Conservation (phyloP, 768 basidiomycete genomes). For the Mycena galericulata region DNA sequence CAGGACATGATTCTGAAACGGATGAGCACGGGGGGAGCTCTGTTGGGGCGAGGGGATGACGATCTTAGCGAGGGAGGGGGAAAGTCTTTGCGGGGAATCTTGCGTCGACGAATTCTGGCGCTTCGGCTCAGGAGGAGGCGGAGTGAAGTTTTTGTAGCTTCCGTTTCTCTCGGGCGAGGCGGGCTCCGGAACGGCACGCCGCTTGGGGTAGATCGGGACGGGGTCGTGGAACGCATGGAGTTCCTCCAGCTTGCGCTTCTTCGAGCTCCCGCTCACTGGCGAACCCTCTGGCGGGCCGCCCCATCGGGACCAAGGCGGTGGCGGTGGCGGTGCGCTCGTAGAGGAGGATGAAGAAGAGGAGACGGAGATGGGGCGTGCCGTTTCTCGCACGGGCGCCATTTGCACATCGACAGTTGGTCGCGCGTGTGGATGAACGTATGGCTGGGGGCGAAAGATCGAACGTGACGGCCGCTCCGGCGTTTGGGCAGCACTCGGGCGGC, state of each 20-base stretch:
- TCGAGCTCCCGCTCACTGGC: slow-evolving; percentile 12
- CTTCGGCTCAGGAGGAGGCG: slow-evolving; percentile 16
- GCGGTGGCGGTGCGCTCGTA: slow-evolving; percentile 2
- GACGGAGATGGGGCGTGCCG: background rate
- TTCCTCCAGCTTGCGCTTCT: slow-evolving; percentile 38
- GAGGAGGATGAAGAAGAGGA: slow-evolving; percentile 4
- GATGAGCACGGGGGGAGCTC: slow-evolving; percentile 18
- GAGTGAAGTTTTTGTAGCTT: slow-evolving; percentile 14
- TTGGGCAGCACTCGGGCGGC: background rate
- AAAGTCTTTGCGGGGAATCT: slow-evolving; percentile 31
- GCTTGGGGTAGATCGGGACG: slow-evolving; percentile 32
- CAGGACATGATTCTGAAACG: slow-evolving; percentile 26
- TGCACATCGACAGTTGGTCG: slow-evolving; percentile 7
- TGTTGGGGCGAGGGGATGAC: slow-evolving; percentile 22
- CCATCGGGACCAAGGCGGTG: slow-evolving; percentile 29
- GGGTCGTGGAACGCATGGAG: slow-evolving; percentile 30
- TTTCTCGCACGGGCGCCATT: background rate
- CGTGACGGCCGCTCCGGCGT: slow-evolving; percentile 21
- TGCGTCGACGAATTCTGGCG: slow-evolving; percentile 24
- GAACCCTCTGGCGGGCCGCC: slow-evolving; percentile 9
- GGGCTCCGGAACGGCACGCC: slow-evolving; percentile 23
- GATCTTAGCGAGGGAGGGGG: slow-evolving; percentile 34
- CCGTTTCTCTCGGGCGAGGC: slow-evolving; percentile 16
- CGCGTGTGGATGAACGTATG: slow-evolving; percentile 31
- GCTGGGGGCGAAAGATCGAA: slow-evolving; percentile 26